Evolutionary conservation across 306 rosid genomes (phyloP).

Genomic region (Vachellia collinsii): DNA sequence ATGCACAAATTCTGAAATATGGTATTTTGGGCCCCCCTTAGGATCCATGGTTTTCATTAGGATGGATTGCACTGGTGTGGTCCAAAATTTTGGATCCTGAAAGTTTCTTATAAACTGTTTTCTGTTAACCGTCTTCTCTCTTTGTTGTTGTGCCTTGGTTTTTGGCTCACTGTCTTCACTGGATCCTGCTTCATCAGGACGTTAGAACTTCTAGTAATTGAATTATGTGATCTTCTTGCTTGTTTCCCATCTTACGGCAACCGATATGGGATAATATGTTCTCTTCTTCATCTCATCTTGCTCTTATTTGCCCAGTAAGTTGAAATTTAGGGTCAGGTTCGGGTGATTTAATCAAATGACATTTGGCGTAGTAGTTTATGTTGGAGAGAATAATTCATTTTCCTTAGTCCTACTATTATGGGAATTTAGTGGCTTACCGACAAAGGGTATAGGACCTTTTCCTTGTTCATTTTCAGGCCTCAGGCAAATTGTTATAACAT

Average conservation of each 20-base stretch:
- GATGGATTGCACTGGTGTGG: not conserved
- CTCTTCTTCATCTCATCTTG: not conserved
- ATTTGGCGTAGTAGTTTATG: not conserved
- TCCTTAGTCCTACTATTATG: no score
- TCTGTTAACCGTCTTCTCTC: not conserved
- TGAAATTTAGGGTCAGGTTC: not conserved
- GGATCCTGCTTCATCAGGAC: not conserved
- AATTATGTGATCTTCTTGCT: not conserved
- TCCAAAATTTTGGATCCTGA: not conserved
- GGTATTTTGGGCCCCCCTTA: not conserved
- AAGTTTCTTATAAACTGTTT: not conserved
- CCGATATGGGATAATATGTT: not conserved
- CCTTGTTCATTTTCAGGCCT: not conserved
- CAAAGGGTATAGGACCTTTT: not conserved
- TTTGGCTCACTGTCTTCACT: not conserved
- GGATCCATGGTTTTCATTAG: not conserved
- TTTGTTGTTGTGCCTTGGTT: not conserved
- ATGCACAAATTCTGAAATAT: not conserved
- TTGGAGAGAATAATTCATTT: not conserved
- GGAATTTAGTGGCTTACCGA: not conserved
- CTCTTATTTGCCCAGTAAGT: not conserved
- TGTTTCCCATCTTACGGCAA: not conserved
- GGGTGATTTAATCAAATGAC: conserved; percentile 2
- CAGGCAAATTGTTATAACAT: not conserved
- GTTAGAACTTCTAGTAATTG: not conserved